Evolutionary conservation across 2,329 filamentous ascomycete genomes (phyloP).

Genomic region (Sclerotinia subarctica): DNA sequence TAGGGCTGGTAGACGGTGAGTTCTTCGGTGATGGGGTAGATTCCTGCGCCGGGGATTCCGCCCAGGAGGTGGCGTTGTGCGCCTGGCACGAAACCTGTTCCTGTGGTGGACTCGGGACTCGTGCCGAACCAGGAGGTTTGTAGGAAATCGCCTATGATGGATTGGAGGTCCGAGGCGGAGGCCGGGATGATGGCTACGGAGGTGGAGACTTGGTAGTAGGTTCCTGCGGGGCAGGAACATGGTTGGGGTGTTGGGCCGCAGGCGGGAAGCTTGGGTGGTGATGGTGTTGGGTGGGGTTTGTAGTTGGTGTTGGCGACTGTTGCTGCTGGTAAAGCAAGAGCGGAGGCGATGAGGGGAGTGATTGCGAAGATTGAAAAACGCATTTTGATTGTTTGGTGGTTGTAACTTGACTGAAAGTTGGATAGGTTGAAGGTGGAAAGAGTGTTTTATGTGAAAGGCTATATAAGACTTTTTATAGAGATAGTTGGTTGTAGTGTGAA

Average conservation of each 20-base stretch:
- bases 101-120: not conserved
- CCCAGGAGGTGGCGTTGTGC: not conserved
- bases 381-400: not conserved
- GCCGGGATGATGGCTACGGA: not conserved
- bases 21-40: constrained; percentile 8
- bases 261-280: not conserved
- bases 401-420: not conserved
- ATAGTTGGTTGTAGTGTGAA: not conserved
- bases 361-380: constrained; percentile 13
- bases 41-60: not conserved
- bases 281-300: not conserved
- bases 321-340: not conserved
- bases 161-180: not conserved
- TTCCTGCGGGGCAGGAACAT: constrained; percentile 4
- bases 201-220: constrained; percentile 2
- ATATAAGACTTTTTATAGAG: not conserved
- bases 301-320: not conserved
- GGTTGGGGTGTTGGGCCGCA: constrained; percentile 1
- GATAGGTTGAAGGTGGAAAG: not conserved
- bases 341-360: not conserved
- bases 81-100: not conserved
- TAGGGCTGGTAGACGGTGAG: not conserved
- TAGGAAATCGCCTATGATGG: constrained; percentile 4
- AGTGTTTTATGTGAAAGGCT: not conserved
- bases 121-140: constrained; percentile 7